Evolutionary conservation across 2,329 filamentous ascomycete genomes (phyloP).

Genomic region (Alternaria panax): DNA sequence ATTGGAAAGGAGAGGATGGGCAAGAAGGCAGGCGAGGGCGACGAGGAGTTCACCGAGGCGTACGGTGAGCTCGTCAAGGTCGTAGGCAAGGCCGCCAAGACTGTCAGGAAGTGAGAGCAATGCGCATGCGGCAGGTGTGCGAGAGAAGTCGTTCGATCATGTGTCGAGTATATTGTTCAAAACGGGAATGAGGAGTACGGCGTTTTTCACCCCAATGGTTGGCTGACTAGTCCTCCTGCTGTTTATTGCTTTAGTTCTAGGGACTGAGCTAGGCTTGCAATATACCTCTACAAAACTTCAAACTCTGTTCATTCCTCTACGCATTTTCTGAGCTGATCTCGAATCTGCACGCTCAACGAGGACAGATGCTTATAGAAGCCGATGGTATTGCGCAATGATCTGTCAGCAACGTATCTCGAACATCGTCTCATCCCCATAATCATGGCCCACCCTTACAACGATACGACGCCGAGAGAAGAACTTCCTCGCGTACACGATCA

Average conservation of each 20-base stretch:
- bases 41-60: constrained; percentile 59
- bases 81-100: constrained; percentile 65
- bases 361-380: background rate
- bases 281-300: constrained; percentile 4
- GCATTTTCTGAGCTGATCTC: background rate
- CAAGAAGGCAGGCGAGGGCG: constrained; percentile 58
- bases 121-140: constrained; percentile 4
- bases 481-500: too few species aligned
- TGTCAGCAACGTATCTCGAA: background rate
- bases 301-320: background rate
- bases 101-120: constrained; percentile 58
- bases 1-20: constrained; percentile 62
- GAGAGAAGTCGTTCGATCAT: constrained; percentile 14
- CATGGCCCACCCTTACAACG: background rate
- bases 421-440: background rate
- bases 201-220: constrained; percentile 14
- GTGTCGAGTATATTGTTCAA: constrained; percentile 27
- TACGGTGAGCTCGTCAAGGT: constrained; percentile 66
- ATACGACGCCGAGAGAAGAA: background rate
- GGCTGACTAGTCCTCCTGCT: constrained; percentile 5
- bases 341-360: background rate
- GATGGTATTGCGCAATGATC: background rate
- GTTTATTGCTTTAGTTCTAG: constrained; percentile 6
- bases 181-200: constrained; percentile 26
- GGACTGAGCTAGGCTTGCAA: constrained; percentile 1